These are phyloP conservation scores for Rhododendron ferrugineum DNA, from an alignment of 148 eudicot genomes.

Conservation along the genomic window DNA sequence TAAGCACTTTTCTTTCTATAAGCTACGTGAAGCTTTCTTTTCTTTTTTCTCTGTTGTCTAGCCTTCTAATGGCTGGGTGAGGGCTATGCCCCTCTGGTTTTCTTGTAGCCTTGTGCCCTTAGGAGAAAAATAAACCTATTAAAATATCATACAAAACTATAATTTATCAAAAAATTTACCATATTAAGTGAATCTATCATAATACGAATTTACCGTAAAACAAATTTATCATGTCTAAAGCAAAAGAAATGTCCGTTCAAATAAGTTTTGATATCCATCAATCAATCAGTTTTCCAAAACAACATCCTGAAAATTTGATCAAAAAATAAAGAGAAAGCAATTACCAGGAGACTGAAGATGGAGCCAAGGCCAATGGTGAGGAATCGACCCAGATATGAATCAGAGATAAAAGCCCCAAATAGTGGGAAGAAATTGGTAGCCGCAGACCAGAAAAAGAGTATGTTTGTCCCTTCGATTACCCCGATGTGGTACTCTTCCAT, in stretches of 20 bases:
- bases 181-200: not conserved
- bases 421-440: conserved; percentile 74
- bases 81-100: not conserved
- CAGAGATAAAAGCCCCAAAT: conserved; percentile 75
- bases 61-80: not conserved
- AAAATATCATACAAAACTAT: too few relatives aligned
- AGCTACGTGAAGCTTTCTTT: not conserved
- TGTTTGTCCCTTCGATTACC: conserved; percentile 42
- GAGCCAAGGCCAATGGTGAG: conserved; percentile 73
- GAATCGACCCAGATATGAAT: conserved; percentile 72
- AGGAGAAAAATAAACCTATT: not conserved
- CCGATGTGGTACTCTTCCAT: conserved; percentile 66
- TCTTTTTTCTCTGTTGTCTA: not conserved
- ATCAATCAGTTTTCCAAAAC: not conserved
- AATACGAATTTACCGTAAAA: not conserved
- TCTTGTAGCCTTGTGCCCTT: not conserved
- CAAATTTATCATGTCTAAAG: not conserved
- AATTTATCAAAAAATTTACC: not conserved
- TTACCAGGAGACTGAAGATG: conserved; percentile 61
- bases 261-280: not conserved
- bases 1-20: not conserved
- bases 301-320: not conserved
- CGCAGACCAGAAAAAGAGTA: conserved; percentile 58
- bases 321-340: not conserved
- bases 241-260: not conserved